Evolutionary conservation across 805 yeast genomes (phyloP).

Genomic region (Suhomyces faveliae): DNA sequence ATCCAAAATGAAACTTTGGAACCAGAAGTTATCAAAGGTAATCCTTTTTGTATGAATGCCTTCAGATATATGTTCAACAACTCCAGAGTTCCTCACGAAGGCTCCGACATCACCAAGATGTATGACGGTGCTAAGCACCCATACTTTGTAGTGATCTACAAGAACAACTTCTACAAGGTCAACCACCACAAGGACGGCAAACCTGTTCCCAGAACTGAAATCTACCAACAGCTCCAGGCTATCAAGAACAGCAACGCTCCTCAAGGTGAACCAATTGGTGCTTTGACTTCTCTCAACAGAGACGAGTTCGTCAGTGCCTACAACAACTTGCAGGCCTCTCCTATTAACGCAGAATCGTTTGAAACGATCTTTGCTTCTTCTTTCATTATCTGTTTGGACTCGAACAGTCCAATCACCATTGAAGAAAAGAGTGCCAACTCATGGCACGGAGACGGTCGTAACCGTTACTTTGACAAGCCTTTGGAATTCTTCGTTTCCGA

Average conservation of each 20-base stretch:
- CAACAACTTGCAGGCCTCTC: slow-evolving; percentile 53
- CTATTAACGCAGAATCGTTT: slow-evolving; percentile 60
- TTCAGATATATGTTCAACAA: slow-evolving; percentile 90
- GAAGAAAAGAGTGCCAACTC: slow-evolving; percentile 80
- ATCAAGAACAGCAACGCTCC: slow-evolving; percentile 45
- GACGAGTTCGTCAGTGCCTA: slow-evolving; percentile 73
- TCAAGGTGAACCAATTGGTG: slow-evolving; percentile 63
- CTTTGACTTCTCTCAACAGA: slow-evolving; percentile 79
- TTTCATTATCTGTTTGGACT: slow-evolving; percentile 77
- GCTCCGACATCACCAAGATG: slow-evolving; percentile 60
- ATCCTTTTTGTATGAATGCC: slow-evolving; percentile 93
- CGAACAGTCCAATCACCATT: slow-evolving; percentile 66
- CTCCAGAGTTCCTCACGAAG: slow-evolving; percentile 70
- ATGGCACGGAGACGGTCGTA: slow-evolving; percentile 96
- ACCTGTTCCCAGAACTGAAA: slow-evolving; percentile 44
- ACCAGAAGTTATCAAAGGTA: slow-evolving; percentile 74
- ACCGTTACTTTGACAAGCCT: slow-evolving; percentile 91
- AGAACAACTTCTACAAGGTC: slow-evolving; percentile 80
- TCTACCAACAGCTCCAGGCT: slow-evolving; percentile 57
- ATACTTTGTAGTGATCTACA: slow-evolving; percentile 68
- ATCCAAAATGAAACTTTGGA: slow-evolving; percentile 72
- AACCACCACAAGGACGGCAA: slow-evolving; percentile 51
- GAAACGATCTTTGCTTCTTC: slow-evolving; percentile 73
- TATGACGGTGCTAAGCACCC: slow-evolving; percentile 54
- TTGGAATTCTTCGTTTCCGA: slow-evolving; percentile 76